A percentile compares a stretch with the other conserved stretches of the same genome.
These are phyloP conservation scores for Pseudocercospora fijiensis DNA, from an alignment of 2,329 filamentous ascomycete species.

Conservation along the genomic window DNA sequence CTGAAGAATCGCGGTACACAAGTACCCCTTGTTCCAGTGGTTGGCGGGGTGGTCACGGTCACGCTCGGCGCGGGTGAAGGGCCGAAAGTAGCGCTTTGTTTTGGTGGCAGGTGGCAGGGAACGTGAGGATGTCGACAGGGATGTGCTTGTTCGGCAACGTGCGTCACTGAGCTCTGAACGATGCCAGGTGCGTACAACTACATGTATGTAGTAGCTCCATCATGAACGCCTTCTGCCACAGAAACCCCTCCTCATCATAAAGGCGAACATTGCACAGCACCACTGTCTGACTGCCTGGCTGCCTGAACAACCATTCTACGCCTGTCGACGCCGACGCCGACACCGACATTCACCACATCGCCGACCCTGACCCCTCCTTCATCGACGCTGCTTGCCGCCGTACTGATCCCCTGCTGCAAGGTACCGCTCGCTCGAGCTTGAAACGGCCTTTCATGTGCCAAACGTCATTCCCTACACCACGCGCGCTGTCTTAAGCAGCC, in stretches of 20 bases:
- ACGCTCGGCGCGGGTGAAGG: not conserved
- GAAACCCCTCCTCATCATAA: not conserved
- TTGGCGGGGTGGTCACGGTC: not conserved
- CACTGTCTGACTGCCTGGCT: too few species aligned
- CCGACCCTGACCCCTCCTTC: too few species aligned
- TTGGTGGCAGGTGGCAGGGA: not conserved
- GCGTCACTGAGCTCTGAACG: not conserved
- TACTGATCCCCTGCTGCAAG: not conserved
- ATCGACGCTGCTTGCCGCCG: not conserved
- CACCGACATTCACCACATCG: not conserved
- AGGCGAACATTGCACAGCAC: not conserved
- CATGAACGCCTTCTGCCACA: not conserved
- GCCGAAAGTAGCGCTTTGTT: not conserved
- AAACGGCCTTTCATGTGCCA: not conserved
- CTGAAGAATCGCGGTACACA: not conserved
- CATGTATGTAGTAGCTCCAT: not conserved
- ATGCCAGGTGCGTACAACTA: not conserved
- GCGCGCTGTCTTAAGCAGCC: not conserved
- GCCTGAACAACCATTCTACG: not conserved
- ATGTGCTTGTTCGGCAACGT: not conserved
- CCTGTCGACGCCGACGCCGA: not conserved
- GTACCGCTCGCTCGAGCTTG: conserved; percentile 1
- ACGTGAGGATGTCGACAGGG: not conserved
- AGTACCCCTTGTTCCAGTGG: not conserved
- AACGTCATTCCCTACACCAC: conserved; percentile 4